These are phyloP conservation scores for Penicillium roqueforti DNA, from an alignment of 495 filamentous ascomycete species.

Conservation along the genomic window DNA sequence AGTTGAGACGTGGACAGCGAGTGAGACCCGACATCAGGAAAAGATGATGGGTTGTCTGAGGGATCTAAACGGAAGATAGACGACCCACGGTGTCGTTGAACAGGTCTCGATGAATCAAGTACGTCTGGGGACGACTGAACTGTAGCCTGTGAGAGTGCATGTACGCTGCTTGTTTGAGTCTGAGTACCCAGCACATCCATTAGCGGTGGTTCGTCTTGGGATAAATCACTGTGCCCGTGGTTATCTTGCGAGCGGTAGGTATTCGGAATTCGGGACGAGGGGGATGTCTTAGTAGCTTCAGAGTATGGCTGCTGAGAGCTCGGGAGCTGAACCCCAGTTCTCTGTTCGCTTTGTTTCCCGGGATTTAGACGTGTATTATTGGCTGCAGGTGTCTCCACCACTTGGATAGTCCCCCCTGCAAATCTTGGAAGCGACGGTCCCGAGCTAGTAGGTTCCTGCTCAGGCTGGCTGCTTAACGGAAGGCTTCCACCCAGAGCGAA, in stretches of 20 bases:
- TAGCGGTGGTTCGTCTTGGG: constrained; percentile 12
- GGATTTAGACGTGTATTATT: constrained; percentile 10
- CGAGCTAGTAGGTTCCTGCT: constrained; percentile 23
- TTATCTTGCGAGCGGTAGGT: constrained; percentile 25
- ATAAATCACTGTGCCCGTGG: constrained; percentile 20
- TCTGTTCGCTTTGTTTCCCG: constrained; percentile 1
- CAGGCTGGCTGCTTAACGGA: constrained; percentile 29
- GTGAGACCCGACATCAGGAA: constrained; percentile 17
- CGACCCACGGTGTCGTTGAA: constrained; percentile 13
- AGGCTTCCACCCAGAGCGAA: constrained; percentile 37
- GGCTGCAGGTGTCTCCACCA: constrained; percentile 33
- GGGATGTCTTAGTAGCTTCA: constrained; percentile 33
- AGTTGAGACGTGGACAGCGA: constrained; percentile 15
- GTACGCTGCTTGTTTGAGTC: constrained; percentile 17
- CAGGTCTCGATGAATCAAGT: constrained; percentile 28
- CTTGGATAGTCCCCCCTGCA: constrained; percentile 31
- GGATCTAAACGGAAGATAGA: constrained; percentile 6
- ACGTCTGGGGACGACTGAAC: constrained; percentile 17
- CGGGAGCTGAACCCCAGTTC: not conserved
- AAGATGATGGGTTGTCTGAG: constrained; percentile 14
- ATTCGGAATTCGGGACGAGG: constrained; percentile 37
- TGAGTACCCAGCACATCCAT: constrained; percentile 25
- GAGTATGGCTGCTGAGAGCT: constrained; percentile 20
- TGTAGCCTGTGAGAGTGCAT: constrained; percentile 14
- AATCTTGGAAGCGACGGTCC: constrained; percentile 22